These are phyloP conservation scores for Beta macrorhiza DNA, from an alignment of 179 eudicot genomes.

Conservation along the genomic window DNA sequence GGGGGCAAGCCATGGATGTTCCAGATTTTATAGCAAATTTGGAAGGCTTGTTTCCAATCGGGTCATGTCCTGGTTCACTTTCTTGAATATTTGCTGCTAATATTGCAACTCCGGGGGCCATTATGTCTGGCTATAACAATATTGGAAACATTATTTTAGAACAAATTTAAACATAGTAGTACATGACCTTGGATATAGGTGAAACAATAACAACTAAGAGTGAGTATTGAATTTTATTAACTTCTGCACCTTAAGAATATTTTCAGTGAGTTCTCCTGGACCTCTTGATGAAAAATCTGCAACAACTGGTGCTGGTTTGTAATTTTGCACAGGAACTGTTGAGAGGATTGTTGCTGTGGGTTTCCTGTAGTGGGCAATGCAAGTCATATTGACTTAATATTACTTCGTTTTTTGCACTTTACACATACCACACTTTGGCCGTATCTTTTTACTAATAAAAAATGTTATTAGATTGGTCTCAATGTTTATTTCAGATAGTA, in stretches of 20 bases:
- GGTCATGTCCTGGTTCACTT: conserved; percentile 31
- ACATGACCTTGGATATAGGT: not conserved
- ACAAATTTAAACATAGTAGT: not conserved
- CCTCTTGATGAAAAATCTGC: conserved; percentile 56
- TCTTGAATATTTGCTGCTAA: conserved; percentile 80
- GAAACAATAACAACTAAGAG: not conserved
- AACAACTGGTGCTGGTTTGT: conserved; percentile 44
- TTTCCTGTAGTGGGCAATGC: conserved; percentile 28
- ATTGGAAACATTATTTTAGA: conserved; percentile 13
- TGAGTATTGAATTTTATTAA: not conserved
- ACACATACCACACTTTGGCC: no score
- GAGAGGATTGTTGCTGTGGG: conserved; percentile 45
- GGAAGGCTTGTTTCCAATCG: conserved; percentile 34
- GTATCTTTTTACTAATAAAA: no score
- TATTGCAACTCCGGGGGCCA: conserved; percentile 87
- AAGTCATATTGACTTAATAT: conserved; percentile 1
- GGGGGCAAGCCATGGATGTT: conserved; percentile 97
- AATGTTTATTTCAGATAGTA: no score
- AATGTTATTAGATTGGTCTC: no score
- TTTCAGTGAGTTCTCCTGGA: conserved; percentile 42
- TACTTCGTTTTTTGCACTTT: no score
- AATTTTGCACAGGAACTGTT: conserved; percentile 29
- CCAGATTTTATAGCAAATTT: conserved; percentile 57
- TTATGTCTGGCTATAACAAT: conserved; percentile 64
- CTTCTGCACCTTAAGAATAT: conserved; percentile 41